Evolutionary conservation across 208 protist genomes (phyloP).

Genomic region (Wallacemonas sp.): DNA sequence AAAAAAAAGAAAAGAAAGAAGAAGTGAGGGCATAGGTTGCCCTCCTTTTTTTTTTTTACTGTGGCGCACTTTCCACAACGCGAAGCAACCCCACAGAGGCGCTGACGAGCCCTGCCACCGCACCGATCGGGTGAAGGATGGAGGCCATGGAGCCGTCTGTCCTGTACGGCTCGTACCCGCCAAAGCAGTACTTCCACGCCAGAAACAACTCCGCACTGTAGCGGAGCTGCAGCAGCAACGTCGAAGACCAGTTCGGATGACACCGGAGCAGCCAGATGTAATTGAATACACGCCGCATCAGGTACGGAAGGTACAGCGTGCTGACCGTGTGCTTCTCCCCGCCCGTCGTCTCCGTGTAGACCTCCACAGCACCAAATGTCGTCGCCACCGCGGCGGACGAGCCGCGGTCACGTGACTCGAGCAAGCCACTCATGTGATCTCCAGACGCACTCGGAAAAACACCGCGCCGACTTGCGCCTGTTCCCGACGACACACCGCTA

Average conservation of each 20-base stretch:
- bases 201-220: conserved; percentile 80
- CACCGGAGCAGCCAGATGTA: conserved; percentile 76
- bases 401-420: too few species aligned
- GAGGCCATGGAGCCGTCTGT: conserved; percentile 54
- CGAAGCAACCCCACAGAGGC: conserved; percentile 69
- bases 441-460: too few species aligned
- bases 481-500: background rate
- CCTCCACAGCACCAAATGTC: background rate
- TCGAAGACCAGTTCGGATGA: conserved; percentile 72
- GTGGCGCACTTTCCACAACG: conserved; percentile 71
- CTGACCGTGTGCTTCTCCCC: conserved; percentile 20
- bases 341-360: background rate
- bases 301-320: conserved; percentile 67
- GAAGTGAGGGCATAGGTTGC: background rate
- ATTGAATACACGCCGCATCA: conserved; percentile 78
- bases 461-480: too few species aligned
- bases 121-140: conserved; percentile 57
- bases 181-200: conserved; percentile 82
- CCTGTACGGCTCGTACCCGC: conserved; percentile 55
- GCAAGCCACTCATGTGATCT: too few species aligned
- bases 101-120: conserved; percentile 66
- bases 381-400: background rate
- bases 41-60: conserved; percentile 24
- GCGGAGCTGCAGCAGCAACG: conserved; percentile 73
- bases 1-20: conserved; percentile 5